Base-by-base conservation (phyloP, 257 asterid genomes). In the Cordia subcordata region DNA sequence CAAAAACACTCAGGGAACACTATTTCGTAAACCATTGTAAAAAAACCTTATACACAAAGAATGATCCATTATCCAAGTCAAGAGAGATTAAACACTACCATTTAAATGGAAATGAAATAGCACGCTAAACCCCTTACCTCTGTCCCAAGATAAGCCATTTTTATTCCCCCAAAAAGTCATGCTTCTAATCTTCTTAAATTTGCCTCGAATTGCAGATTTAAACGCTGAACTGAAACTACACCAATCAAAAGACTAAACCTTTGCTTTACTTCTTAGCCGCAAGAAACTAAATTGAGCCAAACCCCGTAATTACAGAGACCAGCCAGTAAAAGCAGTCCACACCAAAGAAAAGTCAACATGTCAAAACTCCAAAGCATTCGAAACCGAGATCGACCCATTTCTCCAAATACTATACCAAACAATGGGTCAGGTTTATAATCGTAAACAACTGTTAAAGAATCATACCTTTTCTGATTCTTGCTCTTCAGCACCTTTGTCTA, bases 391-490 rank as follows among this genome's bases (percentile, higher is more conserved):
- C 57, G 20, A 79, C 77, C 81, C 76, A 63, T 47, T 51, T 38
- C 14, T 46, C 3, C 66, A 21, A 18, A 50, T 42, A 54, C 27
- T 18, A 51, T 12, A 39, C 21, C 69, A 40, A 59, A 18, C 8
- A 68, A 55, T 54, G 66, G 70, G 81, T 11, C 35, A 46, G 46
- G 39, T 53, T 22, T 16, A 42, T 21, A 73, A 63, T 10, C 20
- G 0, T 56, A 61, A 65, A 65, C 11, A 23, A 32, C 8, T 10
- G 52, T 15, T 33, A 21, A 63, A 66, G 16, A 57, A 8, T 32
- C 58, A 40, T 58, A 90, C 98, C 96, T 80, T 81, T 37, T 49
- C 58, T 5, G 79, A 64, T 54, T 80, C 79, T 11, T 72, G 77
- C 58, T 71, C 85, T 22, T 71, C 82, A 61, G 68, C 76, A 52